Evolutionary conservation across 1,284 basidiomycete species (phyloP), one percentile per base, ranked within the genome.

Genomic region (Mycena citricolor): DNA sequence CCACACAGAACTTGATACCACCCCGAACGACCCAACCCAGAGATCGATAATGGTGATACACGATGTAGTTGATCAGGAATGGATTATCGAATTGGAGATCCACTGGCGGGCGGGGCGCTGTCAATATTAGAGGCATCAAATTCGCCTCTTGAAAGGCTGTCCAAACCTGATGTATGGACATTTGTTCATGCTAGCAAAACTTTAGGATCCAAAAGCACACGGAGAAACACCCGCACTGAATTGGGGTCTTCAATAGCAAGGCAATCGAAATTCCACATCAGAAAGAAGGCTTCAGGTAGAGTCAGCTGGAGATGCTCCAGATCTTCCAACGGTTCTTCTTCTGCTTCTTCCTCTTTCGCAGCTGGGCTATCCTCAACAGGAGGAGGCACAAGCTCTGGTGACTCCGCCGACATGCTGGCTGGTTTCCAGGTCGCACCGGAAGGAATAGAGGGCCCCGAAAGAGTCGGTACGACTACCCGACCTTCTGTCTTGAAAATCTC

Each of bases 1-100:
- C 97, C 31, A 88, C 88, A 60, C 94, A 97, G 66, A 99, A 99
- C 67, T 99, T 99, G 70, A 97, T 85, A 3, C 97, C 97, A 19
- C 82, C 83, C 64, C 94, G 93, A 49, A 97, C 86, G 13, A 97
- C 90, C 97, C 97, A 99, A n/a, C 97, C 97, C 4, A 99, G 76
- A 2, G 94, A 93, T 16, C 95, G 83, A 62, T 90, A 99, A 66
- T 99, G 93, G 62, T 99, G 95, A 61, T 95, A 97, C 6, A 82
- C 83, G 37, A 86, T 83, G 60, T 98, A 99, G 55, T 90, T 79
- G 26, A 99, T 73, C 25, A 99, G 69, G 67, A 97, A 94, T 0
- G 94, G 94, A 61, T 97, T 97, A 68, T 98, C 94, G 35, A 83
- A 76, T 39, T 81, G 74, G 21, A 73, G 63, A 19, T 36, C 46